A percentile compares a stretch with the other conserved stretches of the same genome.
Evolutionary conservation across 73 alveolate species (phyloP).

Genomic region (Tetrahymena borealis): DNA sequence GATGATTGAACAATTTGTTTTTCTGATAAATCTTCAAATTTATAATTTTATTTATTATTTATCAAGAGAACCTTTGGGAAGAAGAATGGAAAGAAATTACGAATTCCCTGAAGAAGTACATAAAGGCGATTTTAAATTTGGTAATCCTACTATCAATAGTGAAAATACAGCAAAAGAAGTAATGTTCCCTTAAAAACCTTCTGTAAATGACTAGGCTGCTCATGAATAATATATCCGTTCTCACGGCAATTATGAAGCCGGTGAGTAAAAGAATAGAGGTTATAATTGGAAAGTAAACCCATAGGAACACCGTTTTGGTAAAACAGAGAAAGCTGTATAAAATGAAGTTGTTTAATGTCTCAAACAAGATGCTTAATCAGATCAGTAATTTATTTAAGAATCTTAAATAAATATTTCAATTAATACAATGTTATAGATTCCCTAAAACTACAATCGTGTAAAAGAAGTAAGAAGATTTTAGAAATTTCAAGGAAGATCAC

Average conservation of each 20-base stretch:
- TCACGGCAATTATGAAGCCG: constrained; percentile 45
- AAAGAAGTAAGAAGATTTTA: constrained; percentile 41
- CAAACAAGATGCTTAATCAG: constrained; percentile 5
- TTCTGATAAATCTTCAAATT: neutral
- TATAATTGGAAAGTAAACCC: constrained; percentile 27
- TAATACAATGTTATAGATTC: neutral
- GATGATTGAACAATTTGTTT: too few species aligned
- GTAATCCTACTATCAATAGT: constrained; percentile 7
- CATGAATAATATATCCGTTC: constrained; percentile 14
- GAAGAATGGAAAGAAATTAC: constrained; percentile 24
- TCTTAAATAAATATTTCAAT: neutral
- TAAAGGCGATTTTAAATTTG: constrained; percentile 19
- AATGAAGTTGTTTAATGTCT: constrained; percentile 8
- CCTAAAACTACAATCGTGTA: constrained; percentile 26
- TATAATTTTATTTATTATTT: neutral
- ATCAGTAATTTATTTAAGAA: neutral
- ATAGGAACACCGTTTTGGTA: constrained; percentile 24
- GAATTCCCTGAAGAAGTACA: constrained; percentile 33
- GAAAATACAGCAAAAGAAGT: constrained; percentile 39
- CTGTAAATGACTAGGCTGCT: neutral
- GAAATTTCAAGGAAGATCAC: constrained; percentile 38
- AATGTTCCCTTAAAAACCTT: constrained; percentile 33
- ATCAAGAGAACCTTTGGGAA: constrained; percentile 27
- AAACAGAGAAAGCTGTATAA: constrained; percentile 9
- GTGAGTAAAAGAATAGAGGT: constrained; percentile 35